These are phyloP conservation scores for Wickerhamiella occidentalis DNA, from an alignment of 805 yeast species.

Conservation along the genomic window DNA sequence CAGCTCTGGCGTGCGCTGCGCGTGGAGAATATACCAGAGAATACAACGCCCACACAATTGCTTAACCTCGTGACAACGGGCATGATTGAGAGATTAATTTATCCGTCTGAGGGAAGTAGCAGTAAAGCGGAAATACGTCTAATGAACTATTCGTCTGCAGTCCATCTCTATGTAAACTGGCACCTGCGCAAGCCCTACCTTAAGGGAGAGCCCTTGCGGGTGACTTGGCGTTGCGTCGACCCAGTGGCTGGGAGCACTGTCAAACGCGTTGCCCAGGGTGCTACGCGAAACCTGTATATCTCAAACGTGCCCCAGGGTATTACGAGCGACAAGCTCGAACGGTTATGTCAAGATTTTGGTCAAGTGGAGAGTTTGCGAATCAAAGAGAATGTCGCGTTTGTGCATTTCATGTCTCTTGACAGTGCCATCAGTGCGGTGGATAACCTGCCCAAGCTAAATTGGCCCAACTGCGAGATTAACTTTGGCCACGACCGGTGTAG, in stretches of 20 bases:
- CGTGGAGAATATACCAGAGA: slow-evolving; percentile 77
- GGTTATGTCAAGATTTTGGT: slow-evolving; percentile 65
- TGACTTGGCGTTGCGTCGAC: slow-evolving; percentile 87
- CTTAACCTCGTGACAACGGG: slow-evolving; percentile 88
- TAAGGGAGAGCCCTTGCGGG: slow-evolving; percentile 65
- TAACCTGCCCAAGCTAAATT: slow-evolving; percentile 40
- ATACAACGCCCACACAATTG: slow-evolving; percentile 65
- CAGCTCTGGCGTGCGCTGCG: slow-evolving; percentile 58
- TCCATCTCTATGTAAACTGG: slow-evolving; percentile 88
- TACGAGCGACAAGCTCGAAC: slow-evolving; percentile 52
- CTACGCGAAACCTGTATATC: slow-evolving; percentile 85
- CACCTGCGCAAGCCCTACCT: slow-evolving; percentile 71
- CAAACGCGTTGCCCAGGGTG: slow-evolving; percentile 71
- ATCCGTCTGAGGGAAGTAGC: slow-evolving; percentile 74
- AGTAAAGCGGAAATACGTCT: slow-evolving; percentile 67
- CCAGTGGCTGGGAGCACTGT: slow-evolving; percentile 63
- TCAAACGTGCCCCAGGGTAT: slow-evolving; percentile 62
- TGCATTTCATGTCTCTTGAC: slow-evolving; percentile 76
- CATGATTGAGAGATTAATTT: slow-evolving; percentile 58
- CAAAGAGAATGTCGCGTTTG: slow-evolving; percentile 69
- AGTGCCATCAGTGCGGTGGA: slow-evolving; percentile 82
- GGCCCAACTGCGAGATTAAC: slow-evolving; percentile 38
- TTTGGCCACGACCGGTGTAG: slow-evolving; percentile 90
- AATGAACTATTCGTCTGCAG: slow-evolving; percentile 76
- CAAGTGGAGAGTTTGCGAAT: slow-evolving; percentile 56